Evolutionary conservation across 345 rosid genomes (phyloP), one percentile per base, ranked within the genome.

Genomic region (Erucastrum elatum): DNA sequence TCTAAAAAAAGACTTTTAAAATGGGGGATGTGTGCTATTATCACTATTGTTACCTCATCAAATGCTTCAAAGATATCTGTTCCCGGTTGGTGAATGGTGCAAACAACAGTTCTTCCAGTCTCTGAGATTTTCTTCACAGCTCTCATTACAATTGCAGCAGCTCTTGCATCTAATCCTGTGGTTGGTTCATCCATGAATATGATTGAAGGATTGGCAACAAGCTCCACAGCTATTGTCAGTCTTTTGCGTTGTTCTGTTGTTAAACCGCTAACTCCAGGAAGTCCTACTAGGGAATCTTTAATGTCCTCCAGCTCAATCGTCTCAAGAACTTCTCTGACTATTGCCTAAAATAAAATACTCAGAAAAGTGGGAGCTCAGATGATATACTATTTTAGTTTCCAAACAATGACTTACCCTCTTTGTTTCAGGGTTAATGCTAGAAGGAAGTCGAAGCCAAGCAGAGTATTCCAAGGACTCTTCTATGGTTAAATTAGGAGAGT

Each of bases 401-500:
- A 2, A 46, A 44, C 12, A 46, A 49, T n/a, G 10, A 33, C 69
- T 73, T 79, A 79, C 78, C 0, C 7, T 12, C 37, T 83, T 86
- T 0, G 85, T 76, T 21, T 80, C 69, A 1, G 73, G 29, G 66
- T 69, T 76, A 31, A 82, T 80, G 72, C 72, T 71, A 6, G 79
- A 16, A 4, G 88, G 76, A 1, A 88, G 76, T 31, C 87, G 78
- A 68, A 88, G 51, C 89, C 87, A 83, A 5, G 90, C 92, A 2
- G 90, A 90, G 80, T 60, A 90, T 12, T 66, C 64, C 55, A 90
- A 60, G 2, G 90, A 90, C 81, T 88, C 92, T 71, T 80, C 76
- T 2, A 90, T 77, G 0, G 94, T 90, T 17, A 88, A 70, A 16
- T 87, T 90, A 3, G 92, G 89, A 8, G 92, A 87, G 71, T 90